Evolutionary conservation across 352 stramenopile genomes (phyloP), one percentile per base, ranked within the genome.

Genomic region (Phytophthora kernoviae): DNA sequence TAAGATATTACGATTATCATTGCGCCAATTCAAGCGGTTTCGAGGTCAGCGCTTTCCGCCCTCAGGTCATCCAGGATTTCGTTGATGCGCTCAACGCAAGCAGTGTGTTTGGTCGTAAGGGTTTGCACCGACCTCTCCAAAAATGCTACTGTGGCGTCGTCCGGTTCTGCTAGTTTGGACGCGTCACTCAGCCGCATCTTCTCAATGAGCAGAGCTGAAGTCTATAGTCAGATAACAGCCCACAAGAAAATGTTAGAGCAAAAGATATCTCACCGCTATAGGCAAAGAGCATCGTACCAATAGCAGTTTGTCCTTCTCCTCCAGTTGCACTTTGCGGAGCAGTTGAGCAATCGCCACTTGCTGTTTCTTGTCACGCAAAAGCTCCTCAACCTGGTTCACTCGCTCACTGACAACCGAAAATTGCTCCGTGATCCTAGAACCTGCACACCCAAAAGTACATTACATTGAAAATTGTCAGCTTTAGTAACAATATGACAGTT

Each of bases 221-320:
- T 93, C 82, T 91, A n/a, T 15, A 9, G 2, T n/a, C 2, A 33
- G 39, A n/a, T 11, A 59, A 44, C n/a, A n/a, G n/a, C n/a, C n/a
- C n/a, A n/a, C n/a, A n/a, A n/a, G n/a, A 40, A 6, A 41, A 54
- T 10, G 18, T 41, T 11, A 44, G 34, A 43, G 45, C 51, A 20
- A 44, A 17, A 22, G n/a, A 26, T 32, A 30, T 17, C 43, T 21
- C 7, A 46, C 0, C 14, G 55, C 5, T 34, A 32, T 11, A 40
- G 15, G 18, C 24, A 24, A 26, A 14, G 14, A 45, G 15, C 22
- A 44, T 26, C 7, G 22, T 67, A 91, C 82, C 44, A 94, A 45
- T 21, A 95, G 62, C 27, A 95, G 67, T 41, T 95, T 95, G 22
- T 94, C 84, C 49, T 93, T 94, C 44, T 95, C 87, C 54, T 93